Evolutionary conservation across 371 early-diverging fungal species (phyloP), one percentile per base, ranked within the genome.

Genomic region (Mucor lusitanicus): DNA sequence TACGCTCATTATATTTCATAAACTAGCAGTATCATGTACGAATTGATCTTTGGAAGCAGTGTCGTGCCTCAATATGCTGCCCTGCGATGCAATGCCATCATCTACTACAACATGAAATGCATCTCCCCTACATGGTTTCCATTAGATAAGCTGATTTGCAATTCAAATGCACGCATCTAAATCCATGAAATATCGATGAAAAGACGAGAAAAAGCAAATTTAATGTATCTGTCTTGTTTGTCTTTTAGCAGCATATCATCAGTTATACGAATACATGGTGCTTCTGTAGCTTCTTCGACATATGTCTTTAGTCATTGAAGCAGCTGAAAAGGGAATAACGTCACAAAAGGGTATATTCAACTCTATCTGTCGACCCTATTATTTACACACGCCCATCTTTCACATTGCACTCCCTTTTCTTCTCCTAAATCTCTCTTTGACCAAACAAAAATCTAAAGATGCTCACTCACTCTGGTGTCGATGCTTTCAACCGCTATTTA

Each of bases 401-500:
- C 13, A 27, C 53, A 53, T 53, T 53, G 15, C 53, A 53, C 53
- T 59, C 61, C 55, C 19, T 44, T 50, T 56, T 67, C 53, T 64
- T 46, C 54, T 37, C 25, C 39, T 17, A 54, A 21, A 11, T 30
- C 19, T 44, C 39, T 35, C 13, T 25, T 59, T 59, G 27, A 48
- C 25, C 48, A n/a, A 48, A 56, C 44, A 57, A 27, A 44, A 64
- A n/a, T 56, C 44, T 53, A 27, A 44, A 64, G 27, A 78, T 73
- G 67, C 54, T 77, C 15, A 69, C 72, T 55, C 74, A 74, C 28
- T 37, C 57, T n/a, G 63, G 61, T 6, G 65, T 76, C 19, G 78
- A 79, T 27, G 74, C 72, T 42, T 59, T 82, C 13, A 79, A 79
- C 40, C 72, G 74, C 50, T 90, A 80, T 75, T 77, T 89, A 32